These are phyloP conservation scores for Biscogniauxia sp. DNA, from an alignment of 2,329 filamentous ascomycete species.

Conservation along the genomic window DNA sequence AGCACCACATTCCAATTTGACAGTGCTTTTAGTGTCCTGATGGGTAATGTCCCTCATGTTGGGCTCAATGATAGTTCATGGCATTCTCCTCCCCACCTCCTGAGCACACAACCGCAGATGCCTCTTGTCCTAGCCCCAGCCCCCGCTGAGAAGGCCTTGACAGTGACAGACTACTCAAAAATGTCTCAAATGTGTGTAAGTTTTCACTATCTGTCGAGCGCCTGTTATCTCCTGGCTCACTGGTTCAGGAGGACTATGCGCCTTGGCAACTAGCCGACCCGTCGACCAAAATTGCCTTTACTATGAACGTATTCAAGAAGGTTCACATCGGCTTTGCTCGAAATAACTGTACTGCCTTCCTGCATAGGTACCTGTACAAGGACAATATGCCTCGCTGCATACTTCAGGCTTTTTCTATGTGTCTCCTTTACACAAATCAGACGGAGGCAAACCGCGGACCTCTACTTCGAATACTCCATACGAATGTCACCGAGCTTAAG, in stretches of 20 bases:
- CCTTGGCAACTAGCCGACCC: conserved; percentile 37
- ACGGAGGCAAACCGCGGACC: conserved; percentile 38
- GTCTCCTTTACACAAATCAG: conserved; percentile 38
- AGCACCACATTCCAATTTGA: conserved; percentile 14
- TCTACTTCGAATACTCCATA: conserved; percentile 38
- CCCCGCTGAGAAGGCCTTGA: conserved; percentile 9
- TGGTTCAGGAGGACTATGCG: conserved; percentile 19
- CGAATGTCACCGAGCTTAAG: conserved; percentile 38
- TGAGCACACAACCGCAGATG: conserved; percentile 2
- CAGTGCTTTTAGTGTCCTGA: conserved; percentile 11
- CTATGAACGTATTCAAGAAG: conserved; percentile 32
- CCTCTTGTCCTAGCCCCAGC: conserved; percentile 2
- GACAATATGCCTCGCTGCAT: conserved; percentile 39
- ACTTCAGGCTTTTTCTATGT: conserved; percentile 39
- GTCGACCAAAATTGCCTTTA: conserved; percentile 36
- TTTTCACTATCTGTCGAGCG: not conserved
- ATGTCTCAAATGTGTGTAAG: conserved; percentile 23
- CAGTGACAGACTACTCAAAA: conserved; percentile 20
- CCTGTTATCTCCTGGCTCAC: not conserved
- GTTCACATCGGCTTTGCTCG: conserved; percentile 36
- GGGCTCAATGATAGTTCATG: conserved; percentile 7
- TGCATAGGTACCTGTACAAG: conserved; percentile 43
- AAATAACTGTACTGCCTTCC: conserved; percentile 39
- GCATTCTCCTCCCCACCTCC: conserved; percentile 1
- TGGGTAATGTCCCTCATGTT: conserved; percentile 10